These are phyloP conservation scores for Chlorella variabilis DNA, from an alignment of 163 green algal species.

Conservation along the genomic window DNA sequence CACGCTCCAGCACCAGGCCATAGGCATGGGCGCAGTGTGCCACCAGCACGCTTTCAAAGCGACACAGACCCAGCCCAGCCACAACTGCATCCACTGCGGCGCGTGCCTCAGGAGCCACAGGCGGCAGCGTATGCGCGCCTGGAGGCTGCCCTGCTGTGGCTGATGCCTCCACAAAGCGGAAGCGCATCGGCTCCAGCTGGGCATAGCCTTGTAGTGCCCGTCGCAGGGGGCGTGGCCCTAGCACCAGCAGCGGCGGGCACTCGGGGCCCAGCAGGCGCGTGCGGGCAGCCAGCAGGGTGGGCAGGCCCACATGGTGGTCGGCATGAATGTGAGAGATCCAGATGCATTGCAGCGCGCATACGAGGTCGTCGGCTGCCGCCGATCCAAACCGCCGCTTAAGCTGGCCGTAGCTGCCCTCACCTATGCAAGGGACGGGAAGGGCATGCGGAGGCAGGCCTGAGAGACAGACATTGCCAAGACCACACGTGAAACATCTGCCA, in stretches of 20 bases:
- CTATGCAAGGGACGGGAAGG: conserved; percentile 5
- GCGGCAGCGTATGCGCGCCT: not conserved
- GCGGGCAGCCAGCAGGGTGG: conserved; percentile 67
- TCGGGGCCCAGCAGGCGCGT: conserved; percentile 57
- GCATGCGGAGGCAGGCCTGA: not conserved
- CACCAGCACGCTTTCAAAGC: conserved; percentile 77
- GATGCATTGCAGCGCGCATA: conserved; percentile 63
- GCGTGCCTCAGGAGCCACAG: not conserved
- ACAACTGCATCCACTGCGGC: conserved; percentile 30
- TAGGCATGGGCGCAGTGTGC: conserved; percentile 75
- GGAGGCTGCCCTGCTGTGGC: not conserved
- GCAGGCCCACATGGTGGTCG: conserved; percentile 95
- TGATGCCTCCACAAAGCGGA: conserved; percentile 62
- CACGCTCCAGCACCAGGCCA: conserved; percentile 46
- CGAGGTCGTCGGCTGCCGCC: conserved; percentile 38
- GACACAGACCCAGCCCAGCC: conserved; percentile 64
- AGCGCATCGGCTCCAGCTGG: conserved; percentile 59
- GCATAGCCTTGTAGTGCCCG: conserved; percentile 69
- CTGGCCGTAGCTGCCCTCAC: conserved; percentile 91
- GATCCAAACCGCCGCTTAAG: conserved; percentile 77
- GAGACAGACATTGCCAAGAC: too few species aligned
- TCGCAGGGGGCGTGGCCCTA: conserved; percentile 84
- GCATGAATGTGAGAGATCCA: conserved; percentile 99
- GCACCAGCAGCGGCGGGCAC: conserved; percentile 76
- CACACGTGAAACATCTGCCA: too few species aligned